These are phyloP conservation scores for Didymella sp. DNA, from an alignment of 2,329 filamentous ascomycete genomes.

Conservation along the genomic window DNA sequence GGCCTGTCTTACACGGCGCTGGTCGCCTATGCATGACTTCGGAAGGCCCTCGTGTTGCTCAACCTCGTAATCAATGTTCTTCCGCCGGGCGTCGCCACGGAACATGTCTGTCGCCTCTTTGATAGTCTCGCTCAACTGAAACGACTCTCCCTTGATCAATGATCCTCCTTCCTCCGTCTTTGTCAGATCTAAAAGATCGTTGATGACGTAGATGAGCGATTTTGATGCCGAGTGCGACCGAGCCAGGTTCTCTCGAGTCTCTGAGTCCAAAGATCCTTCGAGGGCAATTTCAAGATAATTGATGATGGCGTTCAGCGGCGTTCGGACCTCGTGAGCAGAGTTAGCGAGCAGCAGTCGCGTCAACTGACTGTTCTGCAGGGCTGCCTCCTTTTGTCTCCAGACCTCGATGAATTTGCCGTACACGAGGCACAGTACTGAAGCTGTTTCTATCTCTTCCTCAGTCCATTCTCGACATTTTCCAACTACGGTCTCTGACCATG, in stretches of 20 bases:
- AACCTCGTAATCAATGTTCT: constrained; percentile 74
- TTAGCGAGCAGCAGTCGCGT: constrained; percentile 82
- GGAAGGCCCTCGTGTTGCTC: constrained; percentile 73
- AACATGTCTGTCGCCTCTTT: constrained; percentile 81
- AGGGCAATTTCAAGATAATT: constrained; percentile 92
- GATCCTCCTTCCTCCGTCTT: constrained; percentile 84
- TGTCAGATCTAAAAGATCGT: constrained; percentile 86
- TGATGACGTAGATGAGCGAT: constrained; percentile 91
- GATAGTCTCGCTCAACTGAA: constrained; percentile 74
- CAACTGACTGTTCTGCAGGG: constrained; percentile 80
- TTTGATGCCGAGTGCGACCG: constrained; percentile 91
- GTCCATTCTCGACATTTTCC: constrained; percentile 88
- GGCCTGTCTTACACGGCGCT: constrained; percentile 78
- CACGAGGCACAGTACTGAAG: constrained; percentile 83
- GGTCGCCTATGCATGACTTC: constrained; percentile 75
- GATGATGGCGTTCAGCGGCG: constrained; percentile 90
- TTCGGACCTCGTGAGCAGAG: constrained; percentile 89
- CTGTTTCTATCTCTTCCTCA: constrained; percentile 87
- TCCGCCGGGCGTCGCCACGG: constrained; percentile 74
- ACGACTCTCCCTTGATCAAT: constrained; percentile 79
- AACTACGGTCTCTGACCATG: constrained; percentile 80
- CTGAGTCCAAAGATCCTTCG: constrained; percentile 78
- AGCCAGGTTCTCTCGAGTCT: constrained; percentile 83
- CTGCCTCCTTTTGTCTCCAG: constrained; percentile 88
- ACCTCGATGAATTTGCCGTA: constrained; percentile 93